Conservation (phyloP, 2,329 filamentous ascomycete species). For the Monilinia laxa region DNA sequence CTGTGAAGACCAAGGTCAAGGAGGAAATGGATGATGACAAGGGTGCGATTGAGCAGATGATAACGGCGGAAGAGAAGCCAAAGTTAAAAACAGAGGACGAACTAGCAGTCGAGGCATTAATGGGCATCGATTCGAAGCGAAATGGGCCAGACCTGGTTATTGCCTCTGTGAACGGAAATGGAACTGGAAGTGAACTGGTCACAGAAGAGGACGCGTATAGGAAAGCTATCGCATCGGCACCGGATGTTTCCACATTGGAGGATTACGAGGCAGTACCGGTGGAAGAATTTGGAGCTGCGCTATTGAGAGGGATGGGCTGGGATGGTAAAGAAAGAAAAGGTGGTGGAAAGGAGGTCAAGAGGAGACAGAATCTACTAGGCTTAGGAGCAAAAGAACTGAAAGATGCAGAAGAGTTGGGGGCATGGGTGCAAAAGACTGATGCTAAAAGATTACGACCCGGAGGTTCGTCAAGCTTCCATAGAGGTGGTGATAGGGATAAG, state of each 20-base stretch:
- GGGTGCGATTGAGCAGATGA: conserved; percentile 24
- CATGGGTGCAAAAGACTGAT: conserved; percentile 72
- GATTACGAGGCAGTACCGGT: conserved; percentile 89
- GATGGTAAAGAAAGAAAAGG: conserved; percentile 62
- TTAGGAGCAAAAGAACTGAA: conserved; percentile 84
- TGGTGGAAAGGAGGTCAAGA: conserved; percentile 62
- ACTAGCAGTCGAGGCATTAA: conserved; percentile 66
- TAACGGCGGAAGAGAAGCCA: conserved; percentile 31
- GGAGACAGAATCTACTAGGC: conserved; percentile 77
- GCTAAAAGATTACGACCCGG: conserved; percentile 48
- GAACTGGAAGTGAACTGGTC: conserved; percentile 34
- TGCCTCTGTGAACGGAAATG: conserved; percentile 37
- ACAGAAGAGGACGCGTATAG: conserved; percentile 69
- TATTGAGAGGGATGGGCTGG: conserved; percentile 95
- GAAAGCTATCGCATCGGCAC: conserved; percentile 68
- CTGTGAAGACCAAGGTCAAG: conserved; percentile 45
- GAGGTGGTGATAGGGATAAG: conserved; percentile 39
- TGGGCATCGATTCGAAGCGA: conserved; percentile 53
- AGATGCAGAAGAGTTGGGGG: conserved; percentile 69
- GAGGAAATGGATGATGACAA: conserved; percentile 33
- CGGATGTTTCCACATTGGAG: conserved; percentile 72
- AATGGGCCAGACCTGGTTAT: conserved; percentile 54
- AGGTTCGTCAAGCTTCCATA: conserved; percentile 33
- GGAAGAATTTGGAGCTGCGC: conserved; percentile 88
- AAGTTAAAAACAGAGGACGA: conserved; percentile 52